These are phyloP conservation scores for Emergomyces pasteurianus DNA, from an alignment of 2,329 filamentous ascomycete genomes.

Conservation along the genomic window DNA sequence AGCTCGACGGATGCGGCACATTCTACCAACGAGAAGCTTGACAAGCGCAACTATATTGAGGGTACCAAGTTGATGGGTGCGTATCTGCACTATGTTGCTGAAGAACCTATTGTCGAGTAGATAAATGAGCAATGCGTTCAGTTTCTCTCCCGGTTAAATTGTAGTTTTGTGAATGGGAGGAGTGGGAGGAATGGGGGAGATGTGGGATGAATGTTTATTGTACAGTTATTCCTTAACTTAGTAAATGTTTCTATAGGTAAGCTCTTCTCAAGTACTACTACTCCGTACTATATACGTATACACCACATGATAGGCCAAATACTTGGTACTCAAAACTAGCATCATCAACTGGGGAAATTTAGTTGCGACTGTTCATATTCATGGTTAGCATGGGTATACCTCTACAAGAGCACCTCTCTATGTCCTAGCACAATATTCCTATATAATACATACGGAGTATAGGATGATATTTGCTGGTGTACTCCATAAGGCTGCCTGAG, in stretches of 20 bases:
- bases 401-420: too few species aligned
- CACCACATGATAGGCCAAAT: not conserved
- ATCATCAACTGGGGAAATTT: too few species aligned
- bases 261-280: not conserved
- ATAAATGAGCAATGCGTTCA: not conserved
- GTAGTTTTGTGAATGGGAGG: not conserved
- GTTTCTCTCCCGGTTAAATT: not conserved
- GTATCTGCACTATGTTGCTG: constrained; percentile 90
- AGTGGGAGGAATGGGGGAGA: not conserved
- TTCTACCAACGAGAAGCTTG: constrained; percentile 97
- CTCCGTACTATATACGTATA: too few species aligned
- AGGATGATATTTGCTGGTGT: too few species aligned
- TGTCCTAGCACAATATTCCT: too few species aligned
- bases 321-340: too few species aligned
- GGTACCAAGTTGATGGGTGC: constrained; percentile 91
- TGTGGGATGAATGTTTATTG: not conserved
- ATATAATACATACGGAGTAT: too few species aligned
- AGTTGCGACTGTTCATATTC: too few species aligned
- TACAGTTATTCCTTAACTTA: not conserved
- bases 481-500: too few species aligned
- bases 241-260: not conserved
- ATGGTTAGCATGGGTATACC: not conserved
- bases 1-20: constrained; percentile 94
- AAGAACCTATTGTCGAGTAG: constrained; percentile 52
- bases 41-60: constrained; percentile 95